phyloP scores from a whole-genome alignment of 768 basidiomycete genomes.

The Psilocybe azurescens region DNA sequence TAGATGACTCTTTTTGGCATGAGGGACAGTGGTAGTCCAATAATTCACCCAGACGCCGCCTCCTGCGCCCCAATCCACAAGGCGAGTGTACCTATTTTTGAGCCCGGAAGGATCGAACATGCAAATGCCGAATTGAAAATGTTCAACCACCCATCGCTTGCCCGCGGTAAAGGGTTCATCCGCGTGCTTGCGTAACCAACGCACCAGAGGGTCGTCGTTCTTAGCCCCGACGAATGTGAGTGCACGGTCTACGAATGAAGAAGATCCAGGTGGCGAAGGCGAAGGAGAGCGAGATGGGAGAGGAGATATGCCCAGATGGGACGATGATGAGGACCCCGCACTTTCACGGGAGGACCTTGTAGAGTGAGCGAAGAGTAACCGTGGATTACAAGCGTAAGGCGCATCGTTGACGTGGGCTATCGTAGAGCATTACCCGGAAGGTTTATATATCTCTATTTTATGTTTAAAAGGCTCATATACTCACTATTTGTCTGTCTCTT shows the following conservation, averaged over 20 bases:
- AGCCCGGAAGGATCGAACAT: constrained; percentile 63
- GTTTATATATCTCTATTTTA: background rate
- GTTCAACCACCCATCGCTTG: constrained; percentile 57
- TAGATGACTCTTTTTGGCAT: constrained; percentile 13
- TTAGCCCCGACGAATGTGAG: constrained; percentile 44
- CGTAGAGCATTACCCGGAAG: constrained; percentile 12
- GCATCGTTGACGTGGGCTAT: constrained; percentile 14
- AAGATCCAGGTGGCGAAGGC: constrained; percentile 21
- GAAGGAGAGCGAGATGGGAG: constrained; percentile 16
- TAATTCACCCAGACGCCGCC: constrained; percentile 64
- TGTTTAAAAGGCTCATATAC: background rate
- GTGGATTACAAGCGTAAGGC: constrained; percentile 13
- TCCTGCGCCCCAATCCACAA: constrained; percentile 53
- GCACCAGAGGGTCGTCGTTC: constrained; percentile 47
- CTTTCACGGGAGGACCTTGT: constrained; percentile 14
- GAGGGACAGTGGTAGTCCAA: constrained; percentile 55
- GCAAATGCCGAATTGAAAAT: constrained; percentile 60
- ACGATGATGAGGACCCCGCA: constrained; percentile 7
- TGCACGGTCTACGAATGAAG: constrained; percentile 40
- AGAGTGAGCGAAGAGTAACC: background rate
- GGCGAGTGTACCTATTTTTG: constrained; percentile 49
- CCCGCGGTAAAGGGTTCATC: constrained; percentile 54
- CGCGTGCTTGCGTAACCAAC: constrained; percentile 58
- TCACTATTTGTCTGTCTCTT: constrained; percentile 37
- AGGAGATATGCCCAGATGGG: constrained; percentile 9